phyloP scores from a whole-genome alignment of 148 eudicot species.

The Heliosperma pusillum region DNA sequence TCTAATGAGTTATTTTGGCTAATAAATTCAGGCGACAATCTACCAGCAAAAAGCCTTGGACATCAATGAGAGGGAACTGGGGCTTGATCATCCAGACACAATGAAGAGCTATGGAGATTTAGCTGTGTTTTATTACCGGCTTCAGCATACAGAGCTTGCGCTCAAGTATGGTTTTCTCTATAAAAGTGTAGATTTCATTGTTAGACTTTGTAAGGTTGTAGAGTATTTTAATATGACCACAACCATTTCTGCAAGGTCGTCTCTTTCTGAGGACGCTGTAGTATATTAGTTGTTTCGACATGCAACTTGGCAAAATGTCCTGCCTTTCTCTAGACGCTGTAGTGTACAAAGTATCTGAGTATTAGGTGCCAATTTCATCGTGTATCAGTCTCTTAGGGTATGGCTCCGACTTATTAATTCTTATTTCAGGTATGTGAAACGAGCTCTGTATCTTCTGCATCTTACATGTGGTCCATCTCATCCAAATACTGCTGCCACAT shows the following conservation, averaged over 20 bases:
- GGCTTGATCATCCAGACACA: conserved; percentile 99
- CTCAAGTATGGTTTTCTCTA: conserved; percentile 64
- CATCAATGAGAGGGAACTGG: conserved; percentile 95
- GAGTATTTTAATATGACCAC: background rate
- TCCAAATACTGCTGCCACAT: conserved; percentile 99
- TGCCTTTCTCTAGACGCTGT: background rate
- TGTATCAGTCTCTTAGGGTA: background rate
- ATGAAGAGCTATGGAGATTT: conserved; percentile 99
- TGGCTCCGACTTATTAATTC: conserved; percentile 8
- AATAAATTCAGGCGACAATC: conserved; percentile 76
- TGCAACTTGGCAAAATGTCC: background rate
- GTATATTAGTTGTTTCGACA: background rate
- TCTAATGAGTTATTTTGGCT: conserved; percentile 18
- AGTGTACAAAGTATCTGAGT: background rate
- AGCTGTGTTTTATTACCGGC: conserved; percentile 98
- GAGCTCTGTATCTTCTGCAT: conserved; percentile 92
- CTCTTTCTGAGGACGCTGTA: background rate
- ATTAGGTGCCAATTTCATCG: background rate
- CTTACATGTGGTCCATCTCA: conserved; percentile 99
- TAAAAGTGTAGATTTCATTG: background rate
- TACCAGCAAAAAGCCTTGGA: conserved; percentile 99
- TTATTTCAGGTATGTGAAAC: conserved; percentile 76
- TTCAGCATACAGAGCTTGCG: conserved; percentile 98
- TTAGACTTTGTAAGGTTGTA: background rate
- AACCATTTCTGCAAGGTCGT: background rate